Evolutionary conservation across 257 asterid species (phyloP).

Genomic region (Nicotiana sylvestris): DNA sequence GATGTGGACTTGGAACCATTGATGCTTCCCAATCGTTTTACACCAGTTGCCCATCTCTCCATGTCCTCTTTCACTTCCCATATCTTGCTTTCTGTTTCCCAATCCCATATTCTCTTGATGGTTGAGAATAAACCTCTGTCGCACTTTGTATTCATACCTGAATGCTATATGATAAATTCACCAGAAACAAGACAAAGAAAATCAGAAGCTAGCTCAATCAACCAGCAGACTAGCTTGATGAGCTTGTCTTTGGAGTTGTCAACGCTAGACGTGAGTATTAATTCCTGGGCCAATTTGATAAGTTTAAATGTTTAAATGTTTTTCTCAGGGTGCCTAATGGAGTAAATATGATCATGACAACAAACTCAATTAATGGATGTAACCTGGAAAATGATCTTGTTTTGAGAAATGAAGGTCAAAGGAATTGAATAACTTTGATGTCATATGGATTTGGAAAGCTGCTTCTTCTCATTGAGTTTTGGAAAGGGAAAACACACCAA

Average conservation of each 20-base stretch:
- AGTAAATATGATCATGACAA: not conserved
- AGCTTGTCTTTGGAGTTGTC: not conserved
- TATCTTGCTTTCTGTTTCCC: slow-evolving; percentile 36
- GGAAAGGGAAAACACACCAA: not conserved
- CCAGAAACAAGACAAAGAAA: not conserved
- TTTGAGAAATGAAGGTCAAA: not conserved
- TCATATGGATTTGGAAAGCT: not conserved
- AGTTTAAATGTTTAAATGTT: not conserved
- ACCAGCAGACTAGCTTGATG: not conserved
- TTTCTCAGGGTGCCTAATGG: not conserved
- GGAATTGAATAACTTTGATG: not conserved
- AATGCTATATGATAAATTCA: slow-evolving; percentile 7
- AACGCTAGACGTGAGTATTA: not conserved
- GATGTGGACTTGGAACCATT: not conserved
- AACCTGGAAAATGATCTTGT: not conserved
- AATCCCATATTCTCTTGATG: slow-evolving; percentile 27
- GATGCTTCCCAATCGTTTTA: slow-evolving; percentile 1
- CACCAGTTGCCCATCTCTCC: slow-evolving; percentile 24
- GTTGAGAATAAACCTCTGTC: slow-evolving; percentile 1
- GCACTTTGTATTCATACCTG: not conserved
- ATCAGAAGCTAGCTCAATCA: not conserved
- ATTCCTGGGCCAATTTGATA: not conserved
- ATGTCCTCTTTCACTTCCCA: slow-evolving; percentile 39
- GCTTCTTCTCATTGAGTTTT: not conserved
- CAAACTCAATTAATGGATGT: not conserved